Evolutionary conservation across 345 rosid species (phyloP).

Genomic region (Salix arbutifolia): DNA sequence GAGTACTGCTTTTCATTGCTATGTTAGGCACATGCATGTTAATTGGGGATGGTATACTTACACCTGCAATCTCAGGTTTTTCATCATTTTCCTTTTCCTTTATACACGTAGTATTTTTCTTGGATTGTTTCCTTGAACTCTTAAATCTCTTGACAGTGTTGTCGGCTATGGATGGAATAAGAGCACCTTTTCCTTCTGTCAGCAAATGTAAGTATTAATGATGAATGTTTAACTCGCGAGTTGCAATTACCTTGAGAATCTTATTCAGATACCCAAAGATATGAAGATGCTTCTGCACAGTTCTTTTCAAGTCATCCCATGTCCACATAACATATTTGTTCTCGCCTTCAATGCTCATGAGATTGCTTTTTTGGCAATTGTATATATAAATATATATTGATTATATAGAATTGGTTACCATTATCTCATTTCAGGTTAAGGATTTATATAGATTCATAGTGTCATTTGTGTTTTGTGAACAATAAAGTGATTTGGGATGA

Average conservation of each 20-base stretch:
- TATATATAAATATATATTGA: too few species aligned
- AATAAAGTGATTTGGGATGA: background rate
- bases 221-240: background rate
- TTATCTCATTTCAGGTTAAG: too few species aligned
- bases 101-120: background rate
- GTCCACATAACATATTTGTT: background rate
- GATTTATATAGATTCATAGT: background rate
- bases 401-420: too few species aligned
- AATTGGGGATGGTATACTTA: constrained; percentile 87
- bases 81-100: background rate
- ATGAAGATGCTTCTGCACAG: background rate
- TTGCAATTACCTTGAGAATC: background rate
- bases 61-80: constrained; percentile 84
- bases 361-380: background rate
- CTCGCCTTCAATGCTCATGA: background rate
- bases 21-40: constrained; percentile 89
- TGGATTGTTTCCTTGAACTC: background rate
- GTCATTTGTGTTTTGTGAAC: background rate
- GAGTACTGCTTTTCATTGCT: constrained; percentile 61
- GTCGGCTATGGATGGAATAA: constrained; percentile 64
- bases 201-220: constrained; percentile 42
- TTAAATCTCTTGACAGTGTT: constrained; percentile 40
- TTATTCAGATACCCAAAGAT: background rate
- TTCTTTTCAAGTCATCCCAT: background rate
- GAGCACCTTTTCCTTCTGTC: constrained; percentile 56